Evolutionary conservation across 2,329 filamentous ascomycete genomes (phyloP).

Genomic region (Paracoccidioides lutzii): DNA sequence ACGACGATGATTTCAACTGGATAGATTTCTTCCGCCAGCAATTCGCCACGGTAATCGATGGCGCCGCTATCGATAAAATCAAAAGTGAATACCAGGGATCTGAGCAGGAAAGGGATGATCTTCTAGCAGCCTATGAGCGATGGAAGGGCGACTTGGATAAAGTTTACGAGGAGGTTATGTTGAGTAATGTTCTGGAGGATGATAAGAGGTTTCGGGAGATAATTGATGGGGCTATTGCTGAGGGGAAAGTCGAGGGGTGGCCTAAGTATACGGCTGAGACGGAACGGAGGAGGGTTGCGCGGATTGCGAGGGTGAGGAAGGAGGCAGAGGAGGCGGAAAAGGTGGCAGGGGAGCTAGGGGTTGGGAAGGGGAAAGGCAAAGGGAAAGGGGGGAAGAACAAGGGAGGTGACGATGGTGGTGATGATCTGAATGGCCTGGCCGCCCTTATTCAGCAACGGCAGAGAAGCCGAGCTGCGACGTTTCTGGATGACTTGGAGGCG

Average conservation of each 20-base stretch:
- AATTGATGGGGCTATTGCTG: conserved; percentile 66
- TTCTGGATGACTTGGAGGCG: conserved; percentile 61
- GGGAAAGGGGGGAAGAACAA: conserved; percentile 25
- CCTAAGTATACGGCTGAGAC: conserved; percentile 60
- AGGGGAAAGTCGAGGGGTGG: conserved; percentile 53
- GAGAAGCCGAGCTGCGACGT: conserved; percentile 45
- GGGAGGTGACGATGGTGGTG: conserved; percentile 22
- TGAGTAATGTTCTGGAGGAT: conserved; percentile 70
- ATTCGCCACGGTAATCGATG: conserved; percentile 62
- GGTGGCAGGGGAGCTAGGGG: conserved; percentile 59
- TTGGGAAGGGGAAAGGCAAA: conserved; percentile 50
- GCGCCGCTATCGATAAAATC: conserved; percentile 62
- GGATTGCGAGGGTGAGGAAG: conserved; percentile 49
- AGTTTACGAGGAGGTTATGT: conserved; percentile 73
- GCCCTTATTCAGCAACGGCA: conserved; percentile 64
- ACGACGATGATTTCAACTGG: conserved; percentile 69
- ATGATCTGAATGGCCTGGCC: conserved; percentile 42
- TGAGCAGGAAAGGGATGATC: conserved; percentile 67
- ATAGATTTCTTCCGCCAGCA: conserved; percentile 76
- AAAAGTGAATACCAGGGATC: conserved; percentile 69
- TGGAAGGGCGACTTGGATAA: conserved; percentile 60
- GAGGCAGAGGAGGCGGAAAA: conserved; percentile 64
- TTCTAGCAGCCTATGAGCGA: conserved; percentile 63
- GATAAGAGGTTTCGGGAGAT: conserved; percentile 72
- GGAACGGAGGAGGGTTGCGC: conserved; percentile 47